Percentiles rank a stretch among this genome's conserved stretches.
Conservation (phyloP, 148 eudicot genomes). For the Simmondsia chinensis region DNA sequence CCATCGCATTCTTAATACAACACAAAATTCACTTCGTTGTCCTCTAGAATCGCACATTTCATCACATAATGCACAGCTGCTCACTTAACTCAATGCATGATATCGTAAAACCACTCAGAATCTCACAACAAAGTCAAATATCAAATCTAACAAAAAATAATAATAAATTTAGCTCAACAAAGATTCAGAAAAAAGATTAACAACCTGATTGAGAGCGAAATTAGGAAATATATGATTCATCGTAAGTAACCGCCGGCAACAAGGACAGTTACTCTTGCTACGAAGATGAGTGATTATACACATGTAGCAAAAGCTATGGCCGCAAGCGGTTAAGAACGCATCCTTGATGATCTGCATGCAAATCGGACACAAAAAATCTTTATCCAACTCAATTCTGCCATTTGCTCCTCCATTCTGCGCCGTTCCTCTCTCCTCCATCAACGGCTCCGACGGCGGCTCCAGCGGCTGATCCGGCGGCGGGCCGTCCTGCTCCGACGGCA, state of each 20-base stretch:
- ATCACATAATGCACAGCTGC: too few species aligned
- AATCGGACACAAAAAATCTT: slow-evolving; percentile 66
- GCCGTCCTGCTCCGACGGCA: neutral
- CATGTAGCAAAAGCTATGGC: slow-evolving; percentile 83
- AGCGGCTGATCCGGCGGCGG: slow-evolving; percentile 2
- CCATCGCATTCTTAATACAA: too few species aligned
- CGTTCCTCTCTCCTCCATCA: too few species aligned
- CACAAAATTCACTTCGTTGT: too few species aligned
- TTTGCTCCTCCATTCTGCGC: slow-evolving; percentile 5
- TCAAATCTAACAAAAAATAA: neutral
- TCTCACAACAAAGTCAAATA: neutral
- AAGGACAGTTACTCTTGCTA: slow-evolving; percentile 69
- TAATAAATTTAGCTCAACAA: too few species aligned
- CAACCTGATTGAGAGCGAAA: slow-evolving; percentile 78
- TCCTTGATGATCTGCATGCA: slow-evolving; percentile 90
- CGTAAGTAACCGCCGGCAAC: slow-evolving; percentile 51
- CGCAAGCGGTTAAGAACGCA: slow-evolving; percentile 75
- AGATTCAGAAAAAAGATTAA: neutral
- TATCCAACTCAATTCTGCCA: slow-evolving; percentile 26
- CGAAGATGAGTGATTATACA: slow-evolving; percentile 68
- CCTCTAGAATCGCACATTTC: too few species aligned
- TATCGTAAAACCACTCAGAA: too few species aligned
- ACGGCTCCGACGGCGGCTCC: slow-evolving; percentile 5
- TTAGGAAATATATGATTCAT: slow-evolving; percentile 62
- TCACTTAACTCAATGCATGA: too few species aligned